Evolutionary conservation across 2,329 filamentous ascomycete species (phyloP).

Genomic region (Onygenales sp.): DNA sequence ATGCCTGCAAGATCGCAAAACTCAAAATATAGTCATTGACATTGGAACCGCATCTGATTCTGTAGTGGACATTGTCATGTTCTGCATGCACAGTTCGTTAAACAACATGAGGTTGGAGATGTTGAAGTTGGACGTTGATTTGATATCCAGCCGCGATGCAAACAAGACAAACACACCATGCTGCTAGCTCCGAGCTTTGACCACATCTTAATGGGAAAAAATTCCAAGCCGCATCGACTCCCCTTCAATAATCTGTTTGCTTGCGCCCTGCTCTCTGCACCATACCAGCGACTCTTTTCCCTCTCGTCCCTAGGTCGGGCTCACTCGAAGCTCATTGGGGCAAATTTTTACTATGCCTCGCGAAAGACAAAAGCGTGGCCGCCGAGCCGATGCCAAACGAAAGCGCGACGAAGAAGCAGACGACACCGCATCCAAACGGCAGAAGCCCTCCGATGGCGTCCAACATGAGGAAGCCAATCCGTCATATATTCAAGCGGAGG

Average conservation of each 20-base stretch:
- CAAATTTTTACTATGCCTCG: conserved; percentile 30
- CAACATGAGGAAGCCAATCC: conserved; percentile 6
- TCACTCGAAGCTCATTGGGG: neutral
- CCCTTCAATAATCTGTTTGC: neutral
- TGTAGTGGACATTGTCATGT: no score
- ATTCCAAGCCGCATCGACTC: neutral
- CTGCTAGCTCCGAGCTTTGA: conserved; percentile 21
- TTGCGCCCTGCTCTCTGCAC: neutral
- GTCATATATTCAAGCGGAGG: conserved; percentile 15
- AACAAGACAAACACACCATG: conserved; percentile 20
- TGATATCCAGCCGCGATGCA: conserved; percentile 13
- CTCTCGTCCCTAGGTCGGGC: neutral
- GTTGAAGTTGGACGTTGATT: no score
- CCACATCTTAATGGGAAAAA: conserved; percentile 23
- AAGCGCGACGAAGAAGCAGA: conserved; percentile 30
- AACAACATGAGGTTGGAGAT: no score
- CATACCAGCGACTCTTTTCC: neutral
- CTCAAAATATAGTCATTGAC: no score
- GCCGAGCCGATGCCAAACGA: conserved; percentile 32
- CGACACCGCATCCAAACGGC: conserved; percentile 27
- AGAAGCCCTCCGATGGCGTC: conserved; percentile 19
- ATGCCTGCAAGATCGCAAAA: no score
- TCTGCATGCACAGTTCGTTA: no score
- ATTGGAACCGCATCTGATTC: no score
- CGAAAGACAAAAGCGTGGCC: conserved; percentile 38